Percentiles rank a stretch among this genome's conserved stretches.
Evolutionary conservation across 495 filamentous ascomycete genomes (phyloP).

Genomic region (Daldinia vernicosa): DNA sequence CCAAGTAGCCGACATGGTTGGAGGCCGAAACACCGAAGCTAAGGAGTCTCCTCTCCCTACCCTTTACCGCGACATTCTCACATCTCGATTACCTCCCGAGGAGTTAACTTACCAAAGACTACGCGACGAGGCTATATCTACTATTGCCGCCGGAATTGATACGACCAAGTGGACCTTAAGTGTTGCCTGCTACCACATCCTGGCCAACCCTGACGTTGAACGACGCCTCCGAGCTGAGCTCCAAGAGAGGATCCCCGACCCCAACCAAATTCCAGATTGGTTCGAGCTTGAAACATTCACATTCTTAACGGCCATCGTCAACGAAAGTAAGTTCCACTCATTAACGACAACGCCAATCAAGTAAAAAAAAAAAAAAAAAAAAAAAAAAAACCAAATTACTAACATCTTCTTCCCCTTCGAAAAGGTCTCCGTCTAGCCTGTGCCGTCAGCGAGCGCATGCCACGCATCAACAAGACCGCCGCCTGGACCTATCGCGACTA

Average conservation of each 20-base stretch:
- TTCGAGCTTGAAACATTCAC: conserved; percentile 43
- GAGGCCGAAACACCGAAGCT: conserved; percentile 12
- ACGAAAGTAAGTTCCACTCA: conserved; percentile 42
- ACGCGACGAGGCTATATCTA: conserved; percentile 37
- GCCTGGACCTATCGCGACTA: conserved; percentile 19
- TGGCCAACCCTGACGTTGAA: conserved; percentile 43
- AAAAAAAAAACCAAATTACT: not conserved
- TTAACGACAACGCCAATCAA: not conserved
- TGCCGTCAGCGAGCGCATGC: not conserved
- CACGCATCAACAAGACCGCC: conserved; percentile 9
- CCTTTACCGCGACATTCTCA: conserved; percentile 46
- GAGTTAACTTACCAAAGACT: conserved; percentile 44
- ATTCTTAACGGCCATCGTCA: conserved; percentile 52
- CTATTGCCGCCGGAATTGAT: conserved; percentile 51
- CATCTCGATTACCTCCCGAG: conserved; percentile 40
- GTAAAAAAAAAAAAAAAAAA: too few relatives aligned
- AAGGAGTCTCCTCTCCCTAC: conserved; percentile 19
- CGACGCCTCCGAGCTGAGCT: conserved; percentile 45
- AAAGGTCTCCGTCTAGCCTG: conserved; percentile 8
- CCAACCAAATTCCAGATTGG: conserved; percentile 23
- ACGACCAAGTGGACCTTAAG: conserved; percentile 46
- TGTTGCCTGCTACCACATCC: conserved; percentile 45
- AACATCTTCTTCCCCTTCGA: not conserved
- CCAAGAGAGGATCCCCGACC: conserved; percentile 29
- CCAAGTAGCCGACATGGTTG: conserved; percentile 19